Evolutionary conservation across 768 basidiomycete genomes (phyloP), one percentile per base, ranked within the genome.

Genomic region (Phanerochaete carnosa): DNA sequence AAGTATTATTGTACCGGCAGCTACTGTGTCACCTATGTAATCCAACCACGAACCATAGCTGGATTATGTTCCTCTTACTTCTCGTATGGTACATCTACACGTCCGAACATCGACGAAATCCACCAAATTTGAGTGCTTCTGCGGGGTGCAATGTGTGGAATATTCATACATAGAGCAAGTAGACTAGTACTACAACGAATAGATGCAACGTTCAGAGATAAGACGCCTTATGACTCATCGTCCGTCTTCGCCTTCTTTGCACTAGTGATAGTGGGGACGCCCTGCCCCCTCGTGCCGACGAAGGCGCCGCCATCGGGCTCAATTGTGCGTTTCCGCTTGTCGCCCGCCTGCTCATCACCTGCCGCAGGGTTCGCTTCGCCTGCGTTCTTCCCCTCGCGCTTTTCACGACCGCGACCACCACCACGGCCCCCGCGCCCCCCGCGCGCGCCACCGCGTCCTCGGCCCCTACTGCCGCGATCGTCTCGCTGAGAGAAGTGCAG

Each of bases 231-330:
- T 19, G 39, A 4, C 39, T 43, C 67, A 28, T 68, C 77, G 46
- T 79, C 79, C 2, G 71, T 72, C 66, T 79, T 82, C 30, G 65
- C 65, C 69, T 79, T 83, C 61, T 82, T 82, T 39, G 68, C 61
- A 1, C 66, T 61, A 37, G 71, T 68, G 45, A 82, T 72, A 13
- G 69, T 55, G 12, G 90, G 90, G 2, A 85, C 86, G 32, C 74
- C 78, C 8, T 75, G 79, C 0, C 90, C 90, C 25, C 90, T 81
- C 12, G 85, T 71, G 11, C 90, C 90, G 28, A 80, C 78, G 65
- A 87, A 83, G 2, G 86, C 83, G 0, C 87, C 90, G 64, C 90
- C 90, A 66, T 92, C 90, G 1, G 89, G 90, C 68, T 92, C 90
- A 0, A 89, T 78, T 1, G 80, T 85, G 39, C 89, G 83, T 71